Percentiles rank a stretch among this genome's conserved stretches.
These are phyloP conservation scores for Castanea mollissima DNA, from an alignment of 306 rosid species.

Conservation along the genomic window DNA sequence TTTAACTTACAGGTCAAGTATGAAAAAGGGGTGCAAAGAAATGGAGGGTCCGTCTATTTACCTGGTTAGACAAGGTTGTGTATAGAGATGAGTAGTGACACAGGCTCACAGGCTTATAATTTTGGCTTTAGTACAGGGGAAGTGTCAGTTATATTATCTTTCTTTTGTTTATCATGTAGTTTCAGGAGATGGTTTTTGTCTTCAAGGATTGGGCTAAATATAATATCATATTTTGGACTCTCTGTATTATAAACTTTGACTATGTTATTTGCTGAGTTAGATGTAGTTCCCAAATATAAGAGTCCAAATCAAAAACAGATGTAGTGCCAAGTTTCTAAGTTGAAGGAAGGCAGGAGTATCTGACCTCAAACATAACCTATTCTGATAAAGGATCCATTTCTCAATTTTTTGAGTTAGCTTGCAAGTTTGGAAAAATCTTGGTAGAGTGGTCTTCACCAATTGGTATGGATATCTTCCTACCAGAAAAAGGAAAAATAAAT, in stretches of 20 bases:
- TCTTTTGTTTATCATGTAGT: slow-evolving; percentile 4
- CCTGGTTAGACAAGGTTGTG: slow-evolving; percentile 21
- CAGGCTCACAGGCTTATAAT: slow-evolving; percentile 16
- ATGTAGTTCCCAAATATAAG: too few species aligned
- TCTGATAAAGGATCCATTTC: too few species aligned
- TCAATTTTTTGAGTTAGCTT: too few species aligned
- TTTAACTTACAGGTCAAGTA: slow-evolving; percentile 7
- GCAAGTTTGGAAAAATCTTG: too few species aligned
- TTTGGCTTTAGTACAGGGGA: slow-evolving; percentile 21
- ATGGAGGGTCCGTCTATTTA: background rate
- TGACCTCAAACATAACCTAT: too few species aligned
- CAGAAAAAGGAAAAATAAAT: too few species aligned
- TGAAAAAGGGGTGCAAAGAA: slow-evolving; percentile 13
- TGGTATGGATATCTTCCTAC: too few species aligned
- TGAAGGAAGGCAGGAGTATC: too few species aligned
- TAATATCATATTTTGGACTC: background rate
- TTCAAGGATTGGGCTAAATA: background rate
- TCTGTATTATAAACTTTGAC: background rate
- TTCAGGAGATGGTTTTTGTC: slow-evolving; percentile 1
- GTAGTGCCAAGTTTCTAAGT: background rate
- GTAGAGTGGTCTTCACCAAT: too few species aligned
- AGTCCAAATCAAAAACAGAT: too few species aligned
- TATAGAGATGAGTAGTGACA: slow-evolving; percentile 17
- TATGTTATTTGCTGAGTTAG: background rate
- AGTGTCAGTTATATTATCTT: slow-evolving; percentile 17